These are phyloP conservation scores for Colletotrichum sp. DNA, from an alignment of 2,329 filamentous ascomycete species.

Conservation along the genomic window DNA sequence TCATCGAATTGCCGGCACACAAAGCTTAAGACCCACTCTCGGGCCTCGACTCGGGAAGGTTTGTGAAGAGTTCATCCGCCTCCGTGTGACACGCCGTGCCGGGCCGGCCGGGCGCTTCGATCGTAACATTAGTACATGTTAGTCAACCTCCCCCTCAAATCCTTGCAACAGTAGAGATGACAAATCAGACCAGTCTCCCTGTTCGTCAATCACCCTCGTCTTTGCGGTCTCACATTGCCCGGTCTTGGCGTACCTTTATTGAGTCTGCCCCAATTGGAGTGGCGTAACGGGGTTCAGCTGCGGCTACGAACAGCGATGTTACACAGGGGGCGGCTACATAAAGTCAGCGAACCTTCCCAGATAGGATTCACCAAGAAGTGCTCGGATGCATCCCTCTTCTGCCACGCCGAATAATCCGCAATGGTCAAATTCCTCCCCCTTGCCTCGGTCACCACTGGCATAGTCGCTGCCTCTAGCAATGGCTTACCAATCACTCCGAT, in stretches of 20 bases:
- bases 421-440: background rate
- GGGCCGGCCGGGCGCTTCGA: background rate
- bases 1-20: background rate
- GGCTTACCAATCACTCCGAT: background rate
- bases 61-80: background rate
- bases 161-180: background rate
- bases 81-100: background rate
- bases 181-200: background rate
- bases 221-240: background rate
- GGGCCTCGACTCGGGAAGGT: background rate
- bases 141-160: accelerated
- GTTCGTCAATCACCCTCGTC: accelerated
- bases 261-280: background rate
- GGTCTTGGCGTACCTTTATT: background rate
- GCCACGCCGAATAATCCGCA: accelerated
- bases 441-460: background rate
- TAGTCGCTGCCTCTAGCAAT: background rate
- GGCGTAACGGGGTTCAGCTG: background rate
- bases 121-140: background rate
- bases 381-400: background rate
- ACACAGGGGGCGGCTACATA: background rate
- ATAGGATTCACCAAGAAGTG: background rate
- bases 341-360: background rate
- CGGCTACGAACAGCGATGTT: background rate
- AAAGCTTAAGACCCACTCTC: background rate